phyloP scores from a whole-genome alignment of 2,329 filamentous ascomycete genomes.

The Penicillium expansum region DNA sequence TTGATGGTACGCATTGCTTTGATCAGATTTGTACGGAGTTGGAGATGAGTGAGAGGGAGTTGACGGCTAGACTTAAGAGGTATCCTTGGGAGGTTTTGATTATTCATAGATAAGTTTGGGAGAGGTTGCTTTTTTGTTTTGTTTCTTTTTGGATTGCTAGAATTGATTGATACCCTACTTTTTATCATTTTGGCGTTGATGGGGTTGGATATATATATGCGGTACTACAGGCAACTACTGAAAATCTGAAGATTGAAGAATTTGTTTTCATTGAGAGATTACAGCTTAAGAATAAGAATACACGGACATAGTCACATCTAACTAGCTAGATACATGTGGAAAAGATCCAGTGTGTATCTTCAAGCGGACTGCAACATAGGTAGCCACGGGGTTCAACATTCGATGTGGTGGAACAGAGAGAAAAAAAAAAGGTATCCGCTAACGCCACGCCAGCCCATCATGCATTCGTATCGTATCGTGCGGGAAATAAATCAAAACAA shows the following conservation, averaged over 20 bases:
- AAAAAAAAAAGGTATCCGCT: conserved; percentile 12
- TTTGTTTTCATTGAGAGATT: background rate
- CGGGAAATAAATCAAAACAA: conserved; percentile 4
- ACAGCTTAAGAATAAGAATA: background rate
- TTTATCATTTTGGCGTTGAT: background rate
- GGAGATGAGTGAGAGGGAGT: conserved; percentile 48
- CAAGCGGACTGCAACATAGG: background rate
- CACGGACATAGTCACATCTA: background rate
- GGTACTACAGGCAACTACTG: background rate
- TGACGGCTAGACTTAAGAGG: conserved; percentile 44
- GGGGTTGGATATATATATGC: background rate
- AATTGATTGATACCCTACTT: conserved; percentile 4
- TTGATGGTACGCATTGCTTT: conserved; percentile 51
- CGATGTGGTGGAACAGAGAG: conserved; percentile 1
- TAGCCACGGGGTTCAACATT: background rate
- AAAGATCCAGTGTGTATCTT: conserved; percentile 1
- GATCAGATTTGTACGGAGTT: conserved; percentile 53
- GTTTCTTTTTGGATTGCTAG: background rate
- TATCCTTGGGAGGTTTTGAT: conserved; percentile 47
- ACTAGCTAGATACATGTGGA: background rate
- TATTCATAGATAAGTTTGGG: conserved; percentile 42
- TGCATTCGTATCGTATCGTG: conserved; percentile 21
- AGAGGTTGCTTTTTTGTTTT: background rate
- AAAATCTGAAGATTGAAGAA: background rate
- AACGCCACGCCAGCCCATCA: conserved; percentile 21